Percentiles rank a stretch among this genome's conserved stretches.
phyloP scores from a whole-genome alignment of 176 grass and related monocot genomes.

The Carex pumila region DNA sequence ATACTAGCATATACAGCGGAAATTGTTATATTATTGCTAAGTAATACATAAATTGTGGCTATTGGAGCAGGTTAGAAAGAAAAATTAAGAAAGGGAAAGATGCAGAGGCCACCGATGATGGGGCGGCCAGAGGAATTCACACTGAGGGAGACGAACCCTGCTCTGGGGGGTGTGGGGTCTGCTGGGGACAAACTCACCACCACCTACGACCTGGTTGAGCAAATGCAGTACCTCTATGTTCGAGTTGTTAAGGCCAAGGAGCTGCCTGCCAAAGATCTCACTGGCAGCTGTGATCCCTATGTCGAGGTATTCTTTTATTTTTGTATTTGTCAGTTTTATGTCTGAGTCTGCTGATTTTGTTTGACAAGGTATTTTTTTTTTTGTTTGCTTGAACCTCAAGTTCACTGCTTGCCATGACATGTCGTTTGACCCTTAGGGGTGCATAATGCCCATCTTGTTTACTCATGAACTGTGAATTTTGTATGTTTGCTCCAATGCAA shows the following conservation, averaged over 20 bases:
- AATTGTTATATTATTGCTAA: background rate
- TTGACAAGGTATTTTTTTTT: background rate
- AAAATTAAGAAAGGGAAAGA: slow-evolving; percentile 7
- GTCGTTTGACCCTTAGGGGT: background rate
- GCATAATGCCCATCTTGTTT: background rate
- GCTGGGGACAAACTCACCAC: slow-evolving; percentile 42
- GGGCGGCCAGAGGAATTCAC: slow-evolving; percentile 33
- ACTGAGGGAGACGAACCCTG: slow-evolving; percentile 37
- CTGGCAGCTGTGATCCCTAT: slow-evolving; percentile 43
- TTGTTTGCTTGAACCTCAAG: background rate
- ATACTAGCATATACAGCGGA: background rate
- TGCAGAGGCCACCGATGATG: slow-evolving; percentile 32
- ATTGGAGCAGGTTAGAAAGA: background rate
- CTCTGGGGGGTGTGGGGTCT: slow-evolving; percentile 40
- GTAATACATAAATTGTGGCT: background rate
- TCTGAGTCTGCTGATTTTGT: background rate
- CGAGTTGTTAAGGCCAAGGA: slow-evolving; percentile 59
- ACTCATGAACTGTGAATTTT: background rate
- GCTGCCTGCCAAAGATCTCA: slow-evolving; percentile 34
- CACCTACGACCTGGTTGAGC: slow-evolving; percentile 48
- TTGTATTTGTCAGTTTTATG: background rate
- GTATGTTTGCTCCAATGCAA: background rate
- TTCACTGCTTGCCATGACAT: background rate
- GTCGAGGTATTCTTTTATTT: slow-evolving; percentile 18
- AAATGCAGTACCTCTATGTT: slow-evolving; percentile 60